Conservation (phyloP, 2,329 filamentous ascomycete genomes). For the Coniochaeta prunicola region DNA sequence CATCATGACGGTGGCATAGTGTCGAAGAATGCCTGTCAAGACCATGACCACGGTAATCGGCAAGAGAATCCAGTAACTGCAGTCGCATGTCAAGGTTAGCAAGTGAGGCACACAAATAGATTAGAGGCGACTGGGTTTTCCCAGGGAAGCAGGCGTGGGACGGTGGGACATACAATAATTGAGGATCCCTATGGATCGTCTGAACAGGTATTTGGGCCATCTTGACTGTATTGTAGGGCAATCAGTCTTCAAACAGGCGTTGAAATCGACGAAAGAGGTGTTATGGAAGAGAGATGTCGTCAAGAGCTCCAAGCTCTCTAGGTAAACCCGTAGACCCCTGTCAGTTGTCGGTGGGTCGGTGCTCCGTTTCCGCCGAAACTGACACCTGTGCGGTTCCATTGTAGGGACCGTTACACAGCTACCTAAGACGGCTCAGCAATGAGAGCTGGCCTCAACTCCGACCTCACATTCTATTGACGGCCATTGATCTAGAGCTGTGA, state of each 20-base stretch:
- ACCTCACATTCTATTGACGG: not conserved
- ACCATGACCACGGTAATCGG: constrained; percentile 99
- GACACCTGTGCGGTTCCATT: constrained; percentile 8
- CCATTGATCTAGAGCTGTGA: not conserved
- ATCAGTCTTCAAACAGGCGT: not conserved
- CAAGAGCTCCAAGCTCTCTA: not conserved
- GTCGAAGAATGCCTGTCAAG: constrained; percentile 87
- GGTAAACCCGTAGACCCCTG: constrained; percentile 1
- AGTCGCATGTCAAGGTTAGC: constrained; percentile 12
- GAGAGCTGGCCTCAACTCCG: constrained; percentile 2
- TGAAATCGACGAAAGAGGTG: not conserved
- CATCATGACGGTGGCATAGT: constrained; percentile 93
- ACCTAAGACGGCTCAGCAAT: not conserved
- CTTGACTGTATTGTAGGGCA: constrained; percentile 10
- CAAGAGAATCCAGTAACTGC: constrained; percentile 96
- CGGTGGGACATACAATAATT: constrained; percentile 78
- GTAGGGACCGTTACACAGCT: not conserved
- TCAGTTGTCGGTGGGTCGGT: constrained; percentile 2
- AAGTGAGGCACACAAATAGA: not conserved
- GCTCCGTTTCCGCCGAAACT: constrained; percentile 6
- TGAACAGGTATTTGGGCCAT: constrained; percentile 87
- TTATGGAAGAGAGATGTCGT: constrained; percentile 6
- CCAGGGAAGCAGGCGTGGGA: too few relatives aligned
- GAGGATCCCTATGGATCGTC: constrained; percentile 97
- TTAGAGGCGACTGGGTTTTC: too few relatives aligned